Evolutionary conservation across 2,329 filamentous ascomycete genomes (phyloP), one percentile per base, ranked within the genome.

Genomic region (Biscogniauxia marginata): DNA sequence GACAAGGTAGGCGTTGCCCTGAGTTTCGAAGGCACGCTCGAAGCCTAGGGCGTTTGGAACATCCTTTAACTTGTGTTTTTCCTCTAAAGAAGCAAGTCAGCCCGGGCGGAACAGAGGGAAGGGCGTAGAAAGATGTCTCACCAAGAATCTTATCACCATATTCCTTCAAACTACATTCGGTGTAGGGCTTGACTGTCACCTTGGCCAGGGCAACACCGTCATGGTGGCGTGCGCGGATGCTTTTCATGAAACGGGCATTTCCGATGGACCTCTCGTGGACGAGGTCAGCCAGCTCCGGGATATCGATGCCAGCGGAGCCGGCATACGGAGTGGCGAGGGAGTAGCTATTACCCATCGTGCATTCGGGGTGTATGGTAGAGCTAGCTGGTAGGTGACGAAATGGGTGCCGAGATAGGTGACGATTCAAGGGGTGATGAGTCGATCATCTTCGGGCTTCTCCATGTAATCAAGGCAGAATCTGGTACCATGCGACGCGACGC

Each of bases 221-320:
- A 67, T 89, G 89, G 71, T 96, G 91, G 50, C 92, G 84, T 21
- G 93, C 95, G 63, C 93, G 86, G 62, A 98, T 93, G 62, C 91
- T 95, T 75, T 98, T 97, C 88, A 99, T 95, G 68, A 99, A 97
- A 39, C 95, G 87, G 21, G 91, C 92, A 63, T 89, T 91, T 49
- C 93, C 93, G 68, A 99, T 85, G 34, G 91, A 91, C 74, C 89
- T 92, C 75, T 99, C 95, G 76, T 97, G 96, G 39, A 88, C 86
- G 57, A 98, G 79, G 70, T 98, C 95, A 46, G 90, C 84, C 45
- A 99, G 84, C 78, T 99, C 93, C 43, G 93, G 89, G 23, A 96
- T 86, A 73, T 99, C 93, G 73, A 99, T 96, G 66, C 92, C 91
- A 56, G 93, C 93, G 53, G 91, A 90, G 71, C 93, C 95, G 61